These are phyloP conservation scores for Striga hermonthica DNA, from an alignment of 305 asterid genomes.

Conservation along the genomic window DNA sequence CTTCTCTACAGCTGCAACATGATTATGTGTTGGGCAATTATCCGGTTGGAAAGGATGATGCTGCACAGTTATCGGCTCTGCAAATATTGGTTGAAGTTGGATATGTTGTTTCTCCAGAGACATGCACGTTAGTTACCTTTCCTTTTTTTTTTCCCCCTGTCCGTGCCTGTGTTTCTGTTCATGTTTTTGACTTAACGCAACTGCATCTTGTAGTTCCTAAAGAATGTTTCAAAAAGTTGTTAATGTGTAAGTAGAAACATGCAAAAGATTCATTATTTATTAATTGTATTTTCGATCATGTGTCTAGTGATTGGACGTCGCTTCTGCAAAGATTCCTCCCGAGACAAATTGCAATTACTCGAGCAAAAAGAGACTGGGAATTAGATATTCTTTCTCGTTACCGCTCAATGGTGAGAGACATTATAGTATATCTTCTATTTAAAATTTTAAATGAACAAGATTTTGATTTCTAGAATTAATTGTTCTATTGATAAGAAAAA, in stretches of 20 bases:
- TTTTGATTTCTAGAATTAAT: constrained; percentile 17
- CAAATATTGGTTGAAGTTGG: constrained; percentile 91
- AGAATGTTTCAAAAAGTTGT: constrained; percentile 10
- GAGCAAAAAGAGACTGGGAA: constrained; percentile 96
- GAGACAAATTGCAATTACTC: constrained; percentile 80
- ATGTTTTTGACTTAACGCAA: constrained; percentile 27
- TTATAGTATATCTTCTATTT: constrained; percentile 18
- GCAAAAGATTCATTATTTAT: constrained; percentile 23
- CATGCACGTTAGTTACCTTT: constrained; percentile 76
- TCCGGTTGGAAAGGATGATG: constrained; percentile 97
- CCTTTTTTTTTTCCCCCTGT: constrained; percentile 27
- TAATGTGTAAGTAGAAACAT: constrained; percentile 27
- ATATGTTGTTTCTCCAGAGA: constrained; percentile 70
- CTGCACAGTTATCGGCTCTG: constrained; percentile 87
- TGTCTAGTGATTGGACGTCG: constrained; percentile 78
- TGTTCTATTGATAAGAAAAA: constrained; percentile 7
- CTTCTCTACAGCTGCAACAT: constrained; percentile 73
- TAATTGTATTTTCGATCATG: constrained; percentile 20
- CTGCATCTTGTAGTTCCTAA: constrained; percentile 21
- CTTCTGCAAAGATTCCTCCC: constrained; percentile 87
- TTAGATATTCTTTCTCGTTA: constrained; percentile 79
- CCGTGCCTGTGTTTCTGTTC: background rate
- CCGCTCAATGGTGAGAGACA: constrained; percentile 66
- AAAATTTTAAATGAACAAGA: background rate
- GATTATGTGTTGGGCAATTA: constrained; percentile 88